Evolutionary conservation across 352 stramenopile species (phyloP).

Genomic region (Pythium rishiriense): DNA sequence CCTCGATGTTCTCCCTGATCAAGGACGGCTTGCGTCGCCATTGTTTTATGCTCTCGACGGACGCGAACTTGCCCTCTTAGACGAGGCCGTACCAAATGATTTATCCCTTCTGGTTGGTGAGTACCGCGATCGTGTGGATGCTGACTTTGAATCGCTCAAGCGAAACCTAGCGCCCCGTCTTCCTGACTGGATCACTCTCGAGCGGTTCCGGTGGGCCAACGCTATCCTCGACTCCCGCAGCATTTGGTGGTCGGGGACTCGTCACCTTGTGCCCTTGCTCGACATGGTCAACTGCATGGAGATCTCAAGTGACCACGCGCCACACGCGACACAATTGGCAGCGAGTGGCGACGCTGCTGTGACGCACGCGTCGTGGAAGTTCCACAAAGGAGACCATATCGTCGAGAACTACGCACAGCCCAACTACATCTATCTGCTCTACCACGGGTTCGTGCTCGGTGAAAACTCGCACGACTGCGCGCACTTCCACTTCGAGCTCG

Average conservation of each 20-base stretch:
- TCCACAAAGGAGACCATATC: constrained; percentile 67
- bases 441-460: constrained; percentile 89
- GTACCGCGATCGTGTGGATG: constrained; percentile 25
- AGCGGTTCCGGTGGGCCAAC: constrained; percentile 78
- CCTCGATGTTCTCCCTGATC: constrained; percentile 73
- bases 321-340: constrained; percentile 53
- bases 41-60: constrained; percentile 43
- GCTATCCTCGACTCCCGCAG: constrained; percentile 88
- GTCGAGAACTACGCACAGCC: constrained; percentile 94
- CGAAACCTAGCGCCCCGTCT: background rate
- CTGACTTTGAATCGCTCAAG: constrained; percentile 2
- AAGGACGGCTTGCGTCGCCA: constrained; percentile 31
- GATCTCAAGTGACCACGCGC: constrained; percentile 37
- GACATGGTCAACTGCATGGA: constrained; percentile 94
- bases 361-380: constrained; percentile 72
- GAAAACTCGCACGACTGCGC: constrained; percentile 86
- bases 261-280: constrained; percentile 92
- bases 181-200: constrained; percentile 50
- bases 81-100: constrained; percentile 44
- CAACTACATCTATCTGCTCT: constrained; percentile 93
- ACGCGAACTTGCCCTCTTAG: constrained; percentile 32
- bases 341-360: constrained; percentile 40
- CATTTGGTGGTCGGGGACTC: constrained; percentile 92
- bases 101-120: constrained; percentile 15
- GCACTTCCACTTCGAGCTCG: constrained; percentile 51